Percentiles rank a stretch among this genome's conserved stretches.
phyloP scores from a whole-genome alignment of 352 stramenopile genomes.

The Phytophthora macrochlamydospora region DNA sequence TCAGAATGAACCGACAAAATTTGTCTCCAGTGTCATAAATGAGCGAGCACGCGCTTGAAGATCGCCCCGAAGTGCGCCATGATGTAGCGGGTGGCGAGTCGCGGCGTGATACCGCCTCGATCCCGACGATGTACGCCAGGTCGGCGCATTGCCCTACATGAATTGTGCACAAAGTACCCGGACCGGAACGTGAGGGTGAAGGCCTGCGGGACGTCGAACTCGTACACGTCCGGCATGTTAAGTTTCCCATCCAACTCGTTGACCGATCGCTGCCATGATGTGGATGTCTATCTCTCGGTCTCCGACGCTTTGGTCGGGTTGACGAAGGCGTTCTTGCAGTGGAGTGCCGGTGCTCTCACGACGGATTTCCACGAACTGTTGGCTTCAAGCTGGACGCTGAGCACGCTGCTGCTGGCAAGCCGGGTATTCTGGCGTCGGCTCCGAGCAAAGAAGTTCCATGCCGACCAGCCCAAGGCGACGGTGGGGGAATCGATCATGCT shows the following conservation, averaged over 20 bases:
- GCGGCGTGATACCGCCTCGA: constrained; percentile 42
- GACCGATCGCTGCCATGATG: constrained; percentile 32
- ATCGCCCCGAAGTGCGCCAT: constrained; percentile 46
- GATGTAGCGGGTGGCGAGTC: constrained; percentile 40
- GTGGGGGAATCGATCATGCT: constrained; percentile 39
- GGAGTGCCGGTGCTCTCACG: constrained; percentile 22
- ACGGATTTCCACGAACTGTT: constrained; percentile 40
- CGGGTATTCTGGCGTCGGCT: constrained; percentile 5
- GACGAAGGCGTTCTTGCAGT: constrained; percentile 38
- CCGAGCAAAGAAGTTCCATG: constrained; percentile 36
- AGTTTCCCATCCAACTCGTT: constrained; percentile 37
- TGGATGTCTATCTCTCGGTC: constrained; percentile 45
- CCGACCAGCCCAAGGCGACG: constrained; percentile 22
- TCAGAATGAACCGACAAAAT: too few relatives aligned
- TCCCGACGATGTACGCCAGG: constrained; percentile 47
- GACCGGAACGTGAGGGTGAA: constrained; percentile 51
- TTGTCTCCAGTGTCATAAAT: constrained; percentile 39
- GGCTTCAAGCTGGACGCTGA: constrained; percentile 13
- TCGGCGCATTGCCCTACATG: constrained; percentile 26
- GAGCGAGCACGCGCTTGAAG: constrained; percentile 39
- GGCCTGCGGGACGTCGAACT: constrained; percentile 37
- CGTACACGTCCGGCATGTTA: constrained; percentile 31
- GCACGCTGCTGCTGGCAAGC: constrained; percentile 8
- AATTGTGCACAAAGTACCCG: constrained; percentile 48
- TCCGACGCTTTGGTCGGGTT: constrained; percentile 40